Conservation (phyloP, 768 basidiomycete species). For the Ramaria sp. region DNA sequence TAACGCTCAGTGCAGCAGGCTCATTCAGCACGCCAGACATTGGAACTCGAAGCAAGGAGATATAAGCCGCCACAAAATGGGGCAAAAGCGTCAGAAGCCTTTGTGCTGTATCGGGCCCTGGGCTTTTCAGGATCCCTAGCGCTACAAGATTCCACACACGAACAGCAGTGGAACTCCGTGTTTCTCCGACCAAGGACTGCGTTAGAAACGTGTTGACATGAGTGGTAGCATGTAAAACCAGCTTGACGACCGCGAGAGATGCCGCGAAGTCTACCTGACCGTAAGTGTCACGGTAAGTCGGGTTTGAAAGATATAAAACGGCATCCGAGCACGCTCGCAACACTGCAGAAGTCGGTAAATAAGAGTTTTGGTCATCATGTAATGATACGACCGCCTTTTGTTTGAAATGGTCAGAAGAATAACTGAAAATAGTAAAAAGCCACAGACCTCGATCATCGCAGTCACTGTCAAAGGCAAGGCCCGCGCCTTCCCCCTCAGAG, state of each 20-base stretch:
- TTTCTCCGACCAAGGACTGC: slow-evolving; percentile 25
- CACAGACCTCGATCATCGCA: slow-evolving; percentile 44
- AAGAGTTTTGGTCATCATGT: slow-evolving; percentile 10
- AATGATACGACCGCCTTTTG: background rate
- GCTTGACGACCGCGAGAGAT: slow-evolving; percentile 38
- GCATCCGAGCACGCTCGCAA: slow-evolving; percentile 38
- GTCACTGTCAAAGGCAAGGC: slow-evolving; percentile 37
- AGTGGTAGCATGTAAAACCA: slow-evolving; percentile 39
- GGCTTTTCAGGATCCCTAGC: slow-evolving; percentile 39
- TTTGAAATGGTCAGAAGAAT: background rate
- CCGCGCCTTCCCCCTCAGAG: slow-evolving; percentile 42
- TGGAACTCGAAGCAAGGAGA: slow-evolving; percentile 32
- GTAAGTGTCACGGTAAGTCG: slow-evolving; percentile 34
- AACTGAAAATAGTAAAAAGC: background rate
- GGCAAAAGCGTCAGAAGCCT: slow-evolving; percentile 41
- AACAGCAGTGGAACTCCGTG: slow-evolving; percentile 25
- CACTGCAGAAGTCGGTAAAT: slow-evolving; percentile 24
- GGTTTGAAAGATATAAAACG: slow-evolving; percentile 41
- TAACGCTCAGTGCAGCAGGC: slow-evolving; percentile 45
- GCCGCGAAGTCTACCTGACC: slow-evolving; percentile 44
- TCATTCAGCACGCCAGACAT: slow-evolving; percentile 30
- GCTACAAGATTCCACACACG: slow-evolving; percentile 59
- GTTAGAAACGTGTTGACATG: slow-evolving; percentile 27
- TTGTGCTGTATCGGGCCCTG: slow-evolving; percentile 24
- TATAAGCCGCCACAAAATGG: slow-evolving; percentile 39